Evolutionary conservation across 2,329 filamentous ascomycete genomes (phyloP).

Genomic region (Neofusicoccum kwambonambiense): DNA sequence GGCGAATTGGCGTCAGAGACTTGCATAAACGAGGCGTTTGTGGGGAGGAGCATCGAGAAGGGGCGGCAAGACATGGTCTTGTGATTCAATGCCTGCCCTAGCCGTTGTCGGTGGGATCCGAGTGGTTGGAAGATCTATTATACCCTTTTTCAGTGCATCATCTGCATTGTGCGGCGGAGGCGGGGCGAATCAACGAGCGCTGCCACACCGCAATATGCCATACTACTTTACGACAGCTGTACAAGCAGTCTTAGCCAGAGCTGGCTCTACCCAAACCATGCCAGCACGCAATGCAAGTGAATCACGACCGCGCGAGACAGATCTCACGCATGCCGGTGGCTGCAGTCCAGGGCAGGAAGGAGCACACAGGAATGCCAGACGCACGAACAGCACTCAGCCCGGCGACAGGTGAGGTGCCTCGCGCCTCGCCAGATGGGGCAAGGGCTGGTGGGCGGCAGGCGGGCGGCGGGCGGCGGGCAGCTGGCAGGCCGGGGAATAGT

Average conservation of each 20-base stretch:
- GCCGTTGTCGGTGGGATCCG: neutral
- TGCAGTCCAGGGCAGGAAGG: too few relatives aligned
- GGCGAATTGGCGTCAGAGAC: neutral
- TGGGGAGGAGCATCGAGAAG: neutral
- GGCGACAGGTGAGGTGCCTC: neutral
- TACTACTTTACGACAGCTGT: too few relatives aligned
- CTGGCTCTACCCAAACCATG: too few relatives aligned
- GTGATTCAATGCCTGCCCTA: neutral
- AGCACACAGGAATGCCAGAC: too few relatives aligned
- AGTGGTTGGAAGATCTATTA: neutral
- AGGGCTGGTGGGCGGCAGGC: neutral
- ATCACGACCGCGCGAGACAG: too few relatives aligned
- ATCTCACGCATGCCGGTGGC: too few relatives aligned
- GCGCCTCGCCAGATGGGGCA: neutral
- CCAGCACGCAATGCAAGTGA: too few relatives aligned
- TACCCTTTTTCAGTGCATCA: neutral
- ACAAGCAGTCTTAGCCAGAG: too few relatives aligned
- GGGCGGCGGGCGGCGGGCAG: neutral
- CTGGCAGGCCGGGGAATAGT: neutral
- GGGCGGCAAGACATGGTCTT: neutral
- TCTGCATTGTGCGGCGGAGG: too few relatives aligned
- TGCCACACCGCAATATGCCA: too few relatives aligned
- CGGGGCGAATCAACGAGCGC: neutral
- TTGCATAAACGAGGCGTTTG: slow-evolving; percentile 5
- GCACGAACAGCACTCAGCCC: too few relatives aligned